Percentiles rank a stretch among this genome's conserved stretches.
These are phyloP conservation scores for Chiua virens DNA, from an alignment of 768 basidiomycete genomes.

Conservation along the genomic window DNA sequence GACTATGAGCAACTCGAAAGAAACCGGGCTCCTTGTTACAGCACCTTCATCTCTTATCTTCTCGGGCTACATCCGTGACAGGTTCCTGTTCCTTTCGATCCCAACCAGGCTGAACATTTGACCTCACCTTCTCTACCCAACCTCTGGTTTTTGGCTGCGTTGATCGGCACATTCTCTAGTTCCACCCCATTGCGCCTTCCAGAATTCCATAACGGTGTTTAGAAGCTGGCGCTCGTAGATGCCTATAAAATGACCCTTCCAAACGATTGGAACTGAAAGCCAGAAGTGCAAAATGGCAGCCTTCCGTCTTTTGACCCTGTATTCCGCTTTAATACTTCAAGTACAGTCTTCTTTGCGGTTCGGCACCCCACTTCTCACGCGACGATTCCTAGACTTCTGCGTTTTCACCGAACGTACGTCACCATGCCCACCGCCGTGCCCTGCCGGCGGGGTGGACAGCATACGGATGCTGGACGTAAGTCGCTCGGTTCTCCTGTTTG, in stretches of 20 bases:
- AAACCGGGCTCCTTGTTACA: neutral
- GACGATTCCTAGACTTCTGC: constrained; percentile 8
- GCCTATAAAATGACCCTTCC: constrained; percentile 12
- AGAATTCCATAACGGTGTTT: neutral
- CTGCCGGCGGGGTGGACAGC: constrained; percentile 59
- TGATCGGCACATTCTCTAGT: neutral
- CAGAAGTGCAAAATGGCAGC: constrained; percentile 6
- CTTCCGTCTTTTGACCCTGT: constrained; percentile 1
- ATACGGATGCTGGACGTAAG: constrained; percentile 63
- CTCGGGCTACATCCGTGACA: neutral
- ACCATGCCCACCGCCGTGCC: constrained; percentile 11
- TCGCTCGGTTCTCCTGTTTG: constrained; percentile 12
- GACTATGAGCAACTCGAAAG: neutral
- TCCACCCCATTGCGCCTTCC: neutral
- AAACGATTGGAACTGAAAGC: neutral
- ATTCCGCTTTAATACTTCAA: constrained; percentile 1
- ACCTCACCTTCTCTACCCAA: neutral
- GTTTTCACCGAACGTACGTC: neutral
- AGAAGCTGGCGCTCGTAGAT: constrained; percentile 6
- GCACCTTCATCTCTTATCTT: neutral
- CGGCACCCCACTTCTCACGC: neutral
- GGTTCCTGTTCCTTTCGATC: neutral
- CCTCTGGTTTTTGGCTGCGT: neutral
- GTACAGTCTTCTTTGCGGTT: neutral
- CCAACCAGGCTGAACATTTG: neutral